Base-by-base conservation (phyloP, 202 grass and related monocot genomes). In the Saccharum hybrid region DNA sequence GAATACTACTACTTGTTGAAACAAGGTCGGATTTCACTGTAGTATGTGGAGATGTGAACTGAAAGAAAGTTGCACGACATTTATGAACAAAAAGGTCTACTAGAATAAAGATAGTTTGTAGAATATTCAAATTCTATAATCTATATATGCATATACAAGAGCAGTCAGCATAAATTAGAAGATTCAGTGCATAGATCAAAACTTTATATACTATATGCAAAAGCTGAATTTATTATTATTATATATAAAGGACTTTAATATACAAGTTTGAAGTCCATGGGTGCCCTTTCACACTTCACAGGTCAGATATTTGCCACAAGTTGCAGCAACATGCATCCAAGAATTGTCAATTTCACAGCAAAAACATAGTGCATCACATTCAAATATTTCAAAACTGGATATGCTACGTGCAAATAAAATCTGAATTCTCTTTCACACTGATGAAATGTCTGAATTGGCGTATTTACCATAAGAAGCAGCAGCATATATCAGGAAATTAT, bases 101-200 rank as follows among this genome's bases (percentile, higher is more conserved):
- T 40, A 12, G 52, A 57, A 57, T 57, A 60, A 60, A 34, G 23
- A 37, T n/a, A 63, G 1, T 13, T 36, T 14, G 57, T 77, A 54
- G 33, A 4, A 73, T 63, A 68, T 28, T 71, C 49, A 63, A 63
- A 66, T 46, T 73, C 13, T 60, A n/a, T n/a, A n/a, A n/a, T n/a
- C n/a, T n/a, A 56, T 21, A 67, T 38, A 28, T 30, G 10, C 1
- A 38, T n/a, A 37, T 72, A n/a, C 41, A 76, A 70, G 2, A 23
- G 73, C 46, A 75, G 8, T 46, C 28, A 7, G 22, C 72, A 74
- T 2, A 82, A 15, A 63, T 71, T 6, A 61, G 39, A 81, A 76
- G 14, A 62, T 37, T n/a, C 48, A 39, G 4, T 38, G 31, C 8
- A 40, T 8, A 48, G 2, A 33, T 68, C 0, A 71, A 71, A 71